These are phyloP conservation scores for Alternaria sp. DNA, from an alignment of 2,329 filamentous ascomycete species.

Conservation along the genomic window DNA sequence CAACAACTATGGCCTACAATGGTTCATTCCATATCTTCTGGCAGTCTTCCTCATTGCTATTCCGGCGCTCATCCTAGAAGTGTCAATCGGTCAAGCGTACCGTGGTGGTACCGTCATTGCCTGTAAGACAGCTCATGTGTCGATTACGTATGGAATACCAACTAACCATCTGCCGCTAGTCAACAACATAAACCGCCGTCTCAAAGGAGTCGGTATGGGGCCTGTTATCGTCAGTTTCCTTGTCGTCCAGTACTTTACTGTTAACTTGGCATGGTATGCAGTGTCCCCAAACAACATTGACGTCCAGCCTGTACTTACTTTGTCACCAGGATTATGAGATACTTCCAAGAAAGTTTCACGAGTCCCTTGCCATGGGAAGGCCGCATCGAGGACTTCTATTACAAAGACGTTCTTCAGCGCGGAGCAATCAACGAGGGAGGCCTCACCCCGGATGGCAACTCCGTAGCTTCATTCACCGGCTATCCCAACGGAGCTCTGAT, in stretches of 20 bases:
- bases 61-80: conserved; percentile 62
- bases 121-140: conserved; percentile 27
- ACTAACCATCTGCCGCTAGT: conserved; percentile 9
- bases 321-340: conserved; percentile 59
- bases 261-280: conserved; percentile 58
- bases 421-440: conserved; percentile 49
- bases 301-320: background rate
- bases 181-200: conserved; percentile 58
- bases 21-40: conserved; percentile 65
- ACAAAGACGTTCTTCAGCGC: conserved; percentile 57
- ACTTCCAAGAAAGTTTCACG: conserved; percentile 63
- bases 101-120: conserved; percentile 63
- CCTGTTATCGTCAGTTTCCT: conserved; percentile 58
- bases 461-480: conserved; percentile 53
- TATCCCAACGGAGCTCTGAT: conserved; percentile 58
- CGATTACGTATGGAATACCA: background rate
- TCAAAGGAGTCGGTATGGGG: conserved; percentile 62
- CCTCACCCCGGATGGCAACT: conserved; percentile 43
- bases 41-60: conserved; percentile 64
- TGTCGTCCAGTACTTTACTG: conserved; percentile 64
- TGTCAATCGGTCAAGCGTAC: conserved; percentile 60
- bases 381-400: conserved; percentile 60
- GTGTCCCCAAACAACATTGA: background rate
- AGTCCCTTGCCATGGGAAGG: conserved; percentile 63
- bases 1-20: conserved; percentile 66